A percentile compares a stretch with the other conserved stretches of the same genome.
Evolutionary conservation across 306 rosid species (phyloP).

Genomic region (Morella rubra): DNA sequence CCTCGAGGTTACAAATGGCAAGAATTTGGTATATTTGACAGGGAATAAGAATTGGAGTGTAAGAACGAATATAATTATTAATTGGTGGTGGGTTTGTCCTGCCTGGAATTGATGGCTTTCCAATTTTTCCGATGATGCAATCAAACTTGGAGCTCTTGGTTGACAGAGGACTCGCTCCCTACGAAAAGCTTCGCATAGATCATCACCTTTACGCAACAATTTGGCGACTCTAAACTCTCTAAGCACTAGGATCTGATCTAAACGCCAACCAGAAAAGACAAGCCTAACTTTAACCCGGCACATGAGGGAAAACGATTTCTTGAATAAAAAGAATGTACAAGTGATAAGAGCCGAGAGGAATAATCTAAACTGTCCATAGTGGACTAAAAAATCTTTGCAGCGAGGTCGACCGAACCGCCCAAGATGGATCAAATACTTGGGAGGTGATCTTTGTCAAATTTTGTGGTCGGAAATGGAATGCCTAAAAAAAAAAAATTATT

Average conservation of each 20-base stretch:
- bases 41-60: background rate
- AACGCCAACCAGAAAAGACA: too few species aligned
- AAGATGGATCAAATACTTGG: background rate
- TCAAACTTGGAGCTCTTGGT: slow-evolving; percentile 20
- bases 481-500: background rate
- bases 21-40: background rate
- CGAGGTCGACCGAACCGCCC: background rate
- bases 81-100: slow-evolving; percentile 33
- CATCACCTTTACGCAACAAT: background rate
- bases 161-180: background rate
- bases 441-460: background rate
- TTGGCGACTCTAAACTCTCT: background rate
- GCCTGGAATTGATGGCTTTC: slow-evolving; percentile 11
- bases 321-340: background rate
- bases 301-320: too few species aligned
- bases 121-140: background rate
- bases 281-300: too few species aligned
- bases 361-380: background rate
- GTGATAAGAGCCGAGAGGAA: background rate
- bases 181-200: background rate
- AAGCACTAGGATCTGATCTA: too few species aligned
- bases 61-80: background rate
- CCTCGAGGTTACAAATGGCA: slow-evolving; percentile 1
- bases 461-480: background rate
- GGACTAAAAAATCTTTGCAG: background rate